phyloP scores from a whole-genome alignment of 495 filamentous ascomycete genomes.

The Talaromyces thailandensis region DNA sequence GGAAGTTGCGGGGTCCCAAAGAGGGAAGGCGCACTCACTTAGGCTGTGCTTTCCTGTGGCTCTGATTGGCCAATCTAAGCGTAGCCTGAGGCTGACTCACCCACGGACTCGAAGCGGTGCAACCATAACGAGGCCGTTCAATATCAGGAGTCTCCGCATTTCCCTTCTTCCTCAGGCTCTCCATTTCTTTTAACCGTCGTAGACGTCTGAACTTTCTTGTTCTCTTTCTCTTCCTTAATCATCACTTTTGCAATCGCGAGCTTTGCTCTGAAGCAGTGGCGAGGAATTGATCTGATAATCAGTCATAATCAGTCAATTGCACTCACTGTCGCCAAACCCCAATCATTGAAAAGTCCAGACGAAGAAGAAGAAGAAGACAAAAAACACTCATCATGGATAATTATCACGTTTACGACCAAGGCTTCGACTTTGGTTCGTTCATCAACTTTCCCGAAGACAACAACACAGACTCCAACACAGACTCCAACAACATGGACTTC shows the following conservation, averaged over 20 bases:
- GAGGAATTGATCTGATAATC: neutral
- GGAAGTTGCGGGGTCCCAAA: slow-evolving; percentile 10
- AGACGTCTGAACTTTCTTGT: neutral
- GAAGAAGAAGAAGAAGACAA: neutral
- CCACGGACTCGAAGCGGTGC: neutral
- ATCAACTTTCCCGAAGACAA: slow-evolving; percentile 14
- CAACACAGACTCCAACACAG: slow-evolving; percentile 12
- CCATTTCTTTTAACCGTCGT: neutral
- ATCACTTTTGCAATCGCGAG: neutral
- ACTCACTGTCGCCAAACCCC: neutral
- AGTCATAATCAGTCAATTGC: neutral
- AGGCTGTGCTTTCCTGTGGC: slow-evolving; percentile 17
- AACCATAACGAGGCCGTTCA: neutral
- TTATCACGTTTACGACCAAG: slow-evolving; percentile 27
- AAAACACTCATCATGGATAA: slow-evolving; percentile 12
- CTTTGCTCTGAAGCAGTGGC: neutral
- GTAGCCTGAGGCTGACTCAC: neutral
- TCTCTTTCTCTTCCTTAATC: neutral
- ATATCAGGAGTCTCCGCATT: neutral
- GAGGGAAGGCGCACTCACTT: slow-evolving; percentile 12
- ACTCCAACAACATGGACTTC: slow-evolving; percentile 9
- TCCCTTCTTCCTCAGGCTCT: neutral
- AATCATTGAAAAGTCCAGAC: neutral
- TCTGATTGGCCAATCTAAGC: slow-evolving; percentile 11
- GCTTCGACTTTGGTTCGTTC: slow-evolving; percentile 26